Percentiles rank a stretch among this genome's conserved stretches.
phyloP scores from a whole-genome alignment of 129 eudicot genomes.

The Rutidosis leptorrhynchoides region DNA sequence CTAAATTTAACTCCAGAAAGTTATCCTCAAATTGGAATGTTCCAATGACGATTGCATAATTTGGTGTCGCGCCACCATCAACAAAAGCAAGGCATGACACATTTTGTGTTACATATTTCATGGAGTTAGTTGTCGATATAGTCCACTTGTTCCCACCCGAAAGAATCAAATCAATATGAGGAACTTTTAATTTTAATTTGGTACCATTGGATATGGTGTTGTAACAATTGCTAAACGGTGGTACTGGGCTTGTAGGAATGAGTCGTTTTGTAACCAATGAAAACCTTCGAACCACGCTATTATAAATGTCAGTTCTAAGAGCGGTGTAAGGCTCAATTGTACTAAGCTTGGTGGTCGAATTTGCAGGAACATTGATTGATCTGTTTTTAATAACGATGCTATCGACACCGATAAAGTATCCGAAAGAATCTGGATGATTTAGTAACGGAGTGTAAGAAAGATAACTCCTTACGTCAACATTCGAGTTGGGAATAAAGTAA shows the following conservation, averaged over 20 bases:
- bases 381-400: not conserved
- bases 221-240: slow-evolving; percentile 16
- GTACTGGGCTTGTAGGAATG: slow-evolving; percentile 1
- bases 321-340: too few relatives aligned
- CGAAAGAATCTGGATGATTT: not conserved
- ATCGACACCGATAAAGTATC: slow-evolving; percentile 1
- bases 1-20: slow-evolving; percentile 27
- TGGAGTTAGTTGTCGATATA: slow-evolving; percentile 36
- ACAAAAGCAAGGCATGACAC: slow-evolving; percentile 31
- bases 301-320: too few relatives aligned
- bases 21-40: slow-evolving; percentile 31
- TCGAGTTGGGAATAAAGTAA: not conserved
- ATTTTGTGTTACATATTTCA: slow-evolving; percentile 11
- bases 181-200: slow-evolving; percentile 17
- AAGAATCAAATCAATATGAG: slow-evolving; percentile 20
- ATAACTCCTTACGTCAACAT: not conserved
- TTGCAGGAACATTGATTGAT: not conserved
- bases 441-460: not conserved
- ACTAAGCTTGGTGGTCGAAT: not conserved
- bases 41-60: slow-evolving; percentile 29
- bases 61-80: slow-evolving; percentile 29
- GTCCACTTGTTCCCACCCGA: slow-evolving; percentile 32
- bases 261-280: not conserved
- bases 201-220: slow-evolving; percentile 18
- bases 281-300: slow-evolving; percentile 10